A percentile compares a stretch with the other conserved stretches of the same genome.
Evolutionary conservation across 2,329 filamentous ascomycete species (phyloP).

Genomic region (Plectosphaerella sp.): DNA sequence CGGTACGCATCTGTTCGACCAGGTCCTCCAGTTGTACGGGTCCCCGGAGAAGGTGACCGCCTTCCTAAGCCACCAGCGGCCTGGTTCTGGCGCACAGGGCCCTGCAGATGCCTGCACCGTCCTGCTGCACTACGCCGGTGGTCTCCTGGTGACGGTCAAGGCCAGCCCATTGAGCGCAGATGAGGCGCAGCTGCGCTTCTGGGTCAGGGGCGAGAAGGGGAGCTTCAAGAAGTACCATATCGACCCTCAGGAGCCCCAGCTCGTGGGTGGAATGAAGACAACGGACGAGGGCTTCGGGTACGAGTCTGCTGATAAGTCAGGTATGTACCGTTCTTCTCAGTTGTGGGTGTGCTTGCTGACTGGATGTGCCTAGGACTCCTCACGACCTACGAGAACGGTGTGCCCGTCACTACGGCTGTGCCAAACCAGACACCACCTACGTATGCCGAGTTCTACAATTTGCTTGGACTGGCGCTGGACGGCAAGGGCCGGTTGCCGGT

Average conservation of each 20-base stretch:
- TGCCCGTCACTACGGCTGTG: slow-evolving; percentile 41
- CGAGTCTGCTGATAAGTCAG: slow-evolving; percentile 57
- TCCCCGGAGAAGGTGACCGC: slow-evolving; percentile 63
- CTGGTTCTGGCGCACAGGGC: slow-evolving; percentile 37
- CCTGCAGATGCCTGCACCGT: slow-evolving; percentile 58
- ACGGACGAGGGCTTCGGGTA: slow-evolving; percentile 60
- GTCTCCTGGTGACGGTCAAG: slow-evolving; percentile 64
- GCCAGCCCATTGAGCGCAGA: slow-evolving; percentile 67
- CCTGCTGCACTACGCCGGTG: slow-evolving; percentile 60
- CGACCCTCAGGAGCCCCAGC: slow-evolving; percentile 72
- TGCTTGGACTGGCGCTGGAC: slow-evolving; percentile 41
- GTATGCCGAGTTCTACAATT: slow-evolving; percentile 63
- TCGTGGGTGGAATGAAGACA: slow-evolving; percentile 59
- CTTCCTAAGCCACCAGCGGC: slow-evolving; percentile 61
- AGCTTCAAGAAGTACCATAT: slow-evolving; percentile 69
- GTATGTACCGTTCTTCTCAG: slow-evolving; percentile 1
- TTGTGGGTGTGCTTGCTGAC: not conserved
- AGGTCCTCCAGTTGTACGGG: slow-evolving; percentile 67
- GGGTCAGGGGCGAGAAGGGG: slow-evolving; percentile 72
- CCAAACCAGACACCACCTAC: slow-evolving; percentile 62
- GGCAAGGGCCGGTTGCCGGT: slow-evolving; percentile 49
- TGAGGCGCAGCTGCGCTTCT: slow-evolving; percentile 66
- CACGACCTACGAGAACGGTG: slow-evolving; percentile 45
- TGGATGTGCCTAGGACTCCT: slow-evolving; percentile 34
- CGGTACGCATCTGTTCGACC: slow-evolving; percentile 72